Evolutionary conservation across 805 yeast species (phyloP), one percentile per base, ranked within the genome.

Genomic region (Ogataea philodendri): DNA sequence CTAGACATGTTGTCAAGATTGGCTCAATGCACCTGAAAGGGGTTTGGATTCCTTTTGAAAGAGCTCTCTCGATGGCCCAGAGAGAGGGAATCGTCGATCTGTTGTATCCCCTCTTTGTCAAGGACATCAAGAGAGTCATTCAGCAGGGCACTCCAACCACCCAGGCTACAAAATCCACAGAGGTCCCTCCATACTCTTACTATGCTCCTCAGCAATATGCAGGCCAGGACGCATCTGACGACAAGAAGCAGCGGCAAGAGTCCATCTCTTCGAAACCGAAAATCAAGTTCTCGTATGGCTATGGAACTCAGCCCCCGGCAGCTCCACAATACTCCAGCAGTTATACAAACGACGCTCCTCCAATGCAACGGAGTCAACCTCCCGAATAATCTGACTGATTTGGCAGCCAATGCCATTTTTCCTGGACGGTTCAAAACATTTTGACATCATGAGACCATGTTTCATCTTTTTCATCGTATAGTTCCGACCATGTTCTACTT

Each of bases 1-100:
- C 76, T 13, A 64, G 85, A 23, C 80, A 78, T 49, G 86, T 79
- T 26, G 84, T 79, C 20, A 79, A 79, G 55, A 78, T 79, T 51
- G 86, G 86, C n/a, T 74, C 81, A 10, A 79, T 79, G 84, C 82
- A 79, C 55, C 63, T 79, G 45, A 79, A 79, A 54, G 86, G 86
- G 29, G 86, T 79, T 23, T 79, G 86, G 86, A 78, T 79, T 34
- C 86, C 86, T 5, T 79, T 79, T 55, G 85, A 79, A 51, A 63
- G 85, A 37, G 86, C 85, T 3, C 59, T 79, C 22, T 76, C 80
- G 23, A 70, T 79, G 72, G 84, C 84, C 9, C 81, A 78, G 57
- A 65, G 81, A 36, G 85, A 79, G 55, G 77, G 77, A 22, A 78
- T 76, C 32, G 78, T 74, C 15, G 81, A 76, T 47, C 55, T 70